Conservation (phyloP, 257 asterid species). For the Knoxia roxburghii region DNA sequence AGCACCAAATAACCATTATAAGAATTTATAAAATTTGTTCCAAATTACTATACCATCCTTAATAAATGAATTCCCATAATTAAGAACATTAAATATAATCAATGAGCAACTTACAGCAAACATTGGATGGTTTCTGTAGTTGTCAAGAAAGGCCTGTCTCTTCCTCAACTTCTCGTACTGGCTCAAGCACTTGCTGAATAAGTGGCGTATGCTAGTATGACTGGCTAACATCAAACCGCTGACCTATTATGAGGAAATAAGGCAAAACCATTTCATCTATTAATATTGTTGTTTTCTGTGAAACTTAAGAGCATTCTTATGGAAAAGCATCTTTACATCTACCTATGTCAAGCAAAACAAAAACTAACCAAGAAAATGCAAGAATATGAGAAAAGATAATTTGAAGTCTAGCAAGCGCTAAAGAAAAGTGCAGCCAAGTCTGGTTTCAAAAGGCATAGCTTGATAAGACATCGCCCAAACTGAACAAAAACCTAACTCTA, state of each 20-base stretch:
- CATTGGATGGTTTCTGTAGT: constrained; percentile 84
- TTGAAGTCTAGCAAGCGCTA: background rate
- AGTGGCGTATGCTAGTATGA: constrained; percentile 98
- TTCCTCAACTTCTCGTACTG: constrained; percentile 96
- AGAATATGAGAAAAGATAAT: background rate
- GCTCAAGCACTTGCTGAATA: constrained; percentile 91
- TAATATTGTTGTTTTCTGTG: background rate
- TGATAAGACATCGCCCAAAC: background rate
- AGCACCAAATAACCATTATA: background rate
- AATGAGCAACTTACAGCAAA: constrained; percentile 74
- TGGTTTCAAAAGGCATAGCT: background rate
- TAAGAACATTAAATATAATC: background rate
- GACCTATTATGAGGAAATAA: constrained; percentile 46
- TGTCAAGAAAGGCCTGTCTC: constrained; percentile 98
- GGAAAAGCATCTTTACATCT: background rate
- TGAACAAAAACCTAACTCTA: background rate
- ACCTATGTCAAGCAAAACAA: background rate
- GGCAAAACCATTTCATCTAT: constrained; percentile 2
- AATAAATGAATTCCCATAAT: background rate
- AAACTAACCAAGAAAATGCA: background rate
- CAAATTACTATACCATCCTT: background rate
- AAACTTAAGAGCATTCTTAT: background rate
- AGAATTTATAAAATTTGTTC: background rate
- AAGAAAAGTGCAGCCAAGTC: background rate
- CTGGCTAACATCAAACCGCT: constrained; percentile 99